These are phyloP conservation scores for Monotropa hypopitys DNA, from an alignment of 179 eudicot species.

Conservation along the genomic window DNA sequence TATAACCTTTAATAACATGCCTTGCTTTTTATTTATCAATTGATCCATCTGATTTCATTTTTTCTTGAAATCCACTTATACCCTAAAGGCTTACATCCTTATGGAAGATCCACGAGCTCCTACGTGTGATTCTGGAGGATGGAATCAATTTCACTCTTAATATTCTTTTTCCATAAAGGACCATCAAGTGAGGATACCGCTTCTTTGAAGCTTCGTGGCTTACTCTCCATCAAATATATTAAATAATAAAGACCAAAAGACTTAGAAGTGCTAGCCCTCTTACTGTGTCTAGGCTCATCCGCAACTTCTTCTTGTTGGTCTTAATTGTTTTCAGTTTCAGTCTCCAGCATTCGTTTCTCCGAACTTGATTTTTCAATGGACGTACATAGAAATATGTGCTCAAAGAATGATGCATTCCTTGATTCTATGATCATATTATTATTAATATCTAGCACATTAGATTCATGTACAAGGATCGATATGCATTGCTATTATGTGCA, in stretches of 20 bases:
- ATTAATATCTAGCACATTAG: too few species aligned
- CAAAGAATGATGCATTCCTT: too few species aligned
- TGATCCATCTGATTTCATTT: too few species aligned
- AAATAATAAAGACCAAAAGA: neutral
- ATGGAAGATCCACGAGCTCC: neutral
- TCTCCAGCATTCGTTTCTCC: too few species aligned
- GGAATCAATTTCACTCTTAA: neutral
- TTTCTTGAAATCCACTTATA: too few species aligned
- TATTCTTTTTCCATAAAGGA: neutral
- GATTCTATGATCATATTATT: too few species aligned
- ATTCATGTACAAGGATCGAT: too few species aligned
- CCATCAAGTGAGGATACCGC: neutral
- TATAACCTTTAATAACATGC: too few species aligned
- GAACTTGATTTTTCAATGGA: too few species aligned
- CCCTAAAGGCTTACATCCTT: neutral
- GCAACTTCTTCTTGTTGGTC: neutral
- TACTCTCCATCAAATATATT: neutral
- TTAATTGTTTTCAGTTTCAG: neutral
- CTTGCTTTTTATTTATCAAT: too few species aligned
- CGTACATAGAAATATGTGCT: too few species aligned
- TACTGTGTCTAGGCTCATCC: neutral
- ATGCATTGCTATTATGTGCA: neutral
- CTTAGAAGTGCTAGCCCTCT: neutral
- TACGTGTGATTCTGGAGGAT: neutral
- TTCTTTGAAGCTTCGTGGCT: neutral